These are phyloP conservation scores for Pyrenophora seminiperda DNA, from an alignment of 2,329 filamentous ascomycete genomes.

Conservation along the genomic window DNA sequence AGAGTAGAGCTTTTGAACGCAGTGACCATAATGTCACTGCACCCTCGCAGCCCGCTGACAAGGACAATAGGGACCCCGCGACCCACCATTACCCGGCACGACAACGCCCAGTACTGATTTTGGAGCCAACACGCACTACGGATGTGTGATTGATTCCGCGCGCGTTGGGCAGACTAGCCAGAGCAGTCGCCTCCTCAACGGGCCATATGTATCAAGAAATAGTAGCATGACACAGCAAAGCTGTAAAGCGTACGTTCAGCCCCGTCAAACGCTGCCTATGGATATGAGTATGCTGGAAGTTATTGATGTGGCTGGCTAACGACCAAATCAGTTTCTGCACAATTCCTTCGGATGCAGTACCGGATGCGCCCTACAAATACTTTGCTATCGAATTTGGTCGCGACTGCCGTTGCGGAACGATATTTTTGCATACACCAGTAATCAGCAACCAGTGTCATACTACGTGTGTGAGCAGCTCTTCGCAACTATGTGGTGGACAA, in stretches of 20 bases:
- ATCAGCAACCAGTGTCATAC: neutral
- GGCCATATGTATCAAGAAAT: neutral
- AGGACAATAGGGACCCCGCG: conserved; percentile 1
- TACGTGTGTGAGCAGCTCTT: neutral
- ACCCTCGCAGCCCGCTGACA: neutral
- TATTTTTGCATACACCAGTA: neutral
- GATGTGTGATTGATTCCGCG: conserved; percentile 1
- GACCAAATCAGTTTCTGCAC: conserved; percentile 8
- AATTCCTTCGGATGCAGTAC: neutral
- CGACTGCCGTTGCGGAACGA: conserved; percentile 15
- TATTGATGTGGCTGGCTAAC: too few relatives aligned
- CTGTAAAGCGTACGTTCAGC: conserved; percentile 4
- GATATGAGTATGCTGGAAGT: too few relatives aligned
- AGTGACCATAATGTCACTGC: neutral
- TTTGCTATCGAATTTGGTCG: conserved; percentile 12
- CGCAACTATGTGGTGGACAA: conserved; percentile 7
- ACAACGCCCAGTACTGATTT: neutral
- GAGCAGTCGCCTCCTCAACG: conserved; percentile 4
- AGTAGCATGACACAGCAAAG: neutral
- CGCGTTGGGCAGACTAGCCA: neutral
- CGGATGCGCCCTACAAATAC: conserved; percentile 13
- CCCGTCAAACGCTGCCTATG: too few relatives aligned
- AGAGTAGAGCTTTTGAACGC: neutral
- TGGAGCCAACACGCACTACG: neutral
- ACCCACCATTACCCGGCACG: neutral